Evolutionary conservation across 1,139 yeast species (phyloP).

Genomic region (Zygoascus sp.): DNA sequence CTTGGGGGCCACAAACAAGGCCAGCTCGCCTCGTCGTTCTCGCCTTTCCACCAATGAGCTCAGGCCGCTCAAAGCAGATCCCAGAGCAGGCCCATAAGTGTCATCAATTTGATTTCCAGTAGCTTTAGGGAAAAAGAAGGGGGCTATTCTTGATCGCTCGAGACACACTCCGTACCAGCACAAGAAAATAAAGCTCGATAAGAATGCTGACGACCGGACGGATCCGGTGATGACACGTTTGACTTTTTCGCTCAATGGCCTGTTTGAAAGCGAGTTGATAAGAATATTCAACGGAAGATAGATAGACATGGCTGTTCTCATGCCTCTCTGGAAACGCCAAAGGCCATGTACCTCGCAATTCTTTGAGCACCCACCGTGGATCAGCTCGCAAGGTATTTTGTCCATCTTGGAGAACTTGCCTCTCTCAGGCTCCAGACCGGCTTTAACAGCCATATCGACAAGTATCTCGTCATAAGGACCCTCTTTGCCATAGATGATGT

Average conservation of each 20-base stretch:
- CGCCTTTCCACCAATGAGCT: slow-evolving; percentile 39
- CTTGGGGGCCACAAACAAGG: slow-evolving; percentile 41
- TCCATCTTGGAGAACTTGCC: slow-evolving; percentile 32
- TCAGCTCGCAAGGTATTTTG: slow-evolving; percentile 40
- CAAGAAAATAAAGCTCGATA: slow-evolving; percentile 38
- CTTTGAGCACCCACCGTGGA: slow-evolving; percentile 37
- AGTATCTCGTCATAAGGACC: slow-evolving; percentile 30
- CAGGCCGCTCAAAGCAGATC: slow-evolving; percentile 38
- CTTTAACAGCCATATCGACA: slow-evolving; percentile 29
- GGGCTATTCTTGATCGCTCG: slow-evolving; percentile 37
- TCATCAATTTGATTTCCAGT: slow-evolving; percentile 35
- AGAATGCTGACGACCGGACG: slow-evolving; percentile 38
- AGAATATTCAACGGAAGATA: slow-evolving; percentile 28
- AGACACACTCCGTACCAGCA: slow-evolving; percentile 43
- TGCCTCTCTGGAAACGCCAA: slow-evolving; percentile 38
- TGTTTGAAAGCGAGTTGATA: slow-evolving; percentile 13
- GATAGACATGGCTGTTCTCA: slow-evolving; percentile 35
- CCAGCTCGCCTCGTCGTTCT: slow-evolving; percentile 40
- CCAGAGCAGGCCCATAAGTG: slow-evolving; percentile 37
- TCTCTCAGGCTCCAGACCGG: slow-evolving; percentile 29
- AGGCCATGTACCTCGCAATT: slow-evolving; percentile 41
- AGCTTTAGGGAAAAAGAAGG: slow-evolving; percentile 29
- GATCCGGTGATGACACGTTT: slow-evolving; percentile 19
- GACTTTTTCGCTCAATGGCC: slow-evolving; percentile 10
- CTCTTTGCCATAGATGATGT: slow-evolving; percentile 33